phyloP scores from a whole-genome alignment of 2,329 filamentous ascomycete genomes.

The Byssoonygena ceratinophila region DNA sequence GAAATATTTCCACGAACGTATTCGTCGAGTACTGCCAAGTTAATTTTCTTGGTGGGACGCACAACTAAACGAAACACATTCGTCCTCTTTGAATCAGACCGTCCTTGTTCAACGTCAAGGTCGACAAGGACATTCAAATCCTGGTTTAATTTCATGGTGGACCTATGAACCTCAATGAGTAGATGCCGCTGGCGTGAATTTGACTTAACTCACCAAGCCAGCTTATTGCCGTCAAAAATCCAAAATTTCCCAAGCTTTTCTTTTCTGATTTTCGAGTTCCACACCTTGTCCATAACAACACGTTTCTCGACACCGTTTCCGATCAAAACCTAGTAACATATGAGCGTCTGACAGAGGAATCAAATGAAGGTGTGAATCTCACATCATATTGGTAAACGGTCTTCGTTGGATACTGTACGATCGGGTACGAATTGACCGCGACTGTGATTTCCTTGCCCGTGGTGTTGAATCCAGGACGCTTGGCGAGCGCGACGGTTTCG shows the following conservation, averaged over 20 bases:
- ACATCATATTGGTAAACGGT: conserved; percentile 79
- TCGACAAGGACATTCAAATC: conserved; percentile 55
- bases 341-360: not conserved
- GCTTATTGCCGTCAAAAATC: conserved; percentile 72
- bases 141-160: conserved; percentile 26
- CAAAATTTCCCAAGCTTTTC: conserved; percentile 46
- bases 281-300: conserved; percentile 63
- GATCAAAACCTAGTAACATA: conserved; percentile 50
- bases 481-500: conserved; percentile 23
- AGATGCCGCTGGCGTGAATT: not conserved
- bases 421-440: conserved; percentile 64
- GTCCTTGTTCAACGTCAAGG: conserved; percentile 55
- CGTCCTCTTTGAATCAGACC: conserved; percentile 28
- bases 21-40: conserved; percentile 53
- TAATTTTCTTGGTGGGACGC: conserved; percentile 54
- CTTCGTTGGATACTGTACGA: conserved; percentile 49
- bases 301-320: conserved; percentile 54
- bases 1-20: conserved; percentile 54
- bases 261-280: conserved; percentile 55
- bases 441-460: conserved; percentile 47
- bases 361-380: conserved; percentile 32
- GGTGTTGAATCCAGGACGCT: conserved; percentile 49
- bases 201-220: conserved; percentile 60
- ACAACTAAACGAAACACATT: conserved; percentile 54
- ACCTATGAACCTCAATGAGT: conserved; percentile 25